Conservation (phyloP, 2,329 filamentous ascomycete genomes). For the Phoma herbarum region DNA sequence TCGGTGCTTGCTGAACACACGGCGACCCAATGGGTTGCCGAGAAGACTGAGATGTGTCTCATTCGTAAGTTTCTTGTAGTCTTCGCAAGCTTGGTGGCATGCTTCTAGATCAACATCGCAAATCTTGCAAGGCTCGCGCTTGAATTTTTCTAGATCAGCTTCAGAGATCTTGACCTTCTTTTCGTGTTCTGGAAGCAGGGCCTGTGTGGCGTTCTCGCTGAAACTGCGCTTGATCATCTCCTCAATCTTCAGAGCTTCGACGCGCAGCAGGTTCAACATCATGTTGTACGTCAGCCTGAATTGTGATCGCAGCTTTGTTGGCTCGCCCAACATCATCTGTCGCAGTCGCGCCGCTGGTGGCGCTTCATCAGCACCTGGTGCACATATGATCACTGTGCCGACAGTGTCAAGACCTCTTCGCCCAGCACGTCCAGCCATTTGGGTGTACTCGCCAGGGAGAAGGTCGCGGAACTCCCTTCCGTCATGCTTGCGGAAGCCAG, state of each 20-base stretch:
- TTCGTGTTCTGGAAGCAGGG: constrained; percentile 91
- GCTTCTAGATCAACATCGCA: constrained; percentile 82
- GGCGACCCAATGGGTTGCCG: constrained; percentile 80
- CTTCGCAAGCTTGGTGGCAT: constrained; percentile 83
- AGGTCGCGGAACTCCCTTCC: constrained; percentile 91
- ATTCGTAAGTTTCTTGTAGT: constrained; percentile 79
- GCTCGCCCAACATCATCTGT: constrained; percentile 95
- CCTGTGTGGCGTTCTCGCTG: constrained; percentile 96
- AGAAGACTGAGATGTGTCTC: constrained; percentile 81
- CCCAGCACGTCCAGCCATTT: constrained; percentile 96
- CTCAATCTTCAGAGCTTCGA: constrained; percentile 97
- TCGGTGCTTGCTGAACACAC: constrained; percentile 78
- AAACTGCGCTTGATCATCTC: constrained; percentile 99
- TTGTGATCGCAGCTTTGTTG: constrained; percentile 93
- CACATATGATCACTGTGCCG: constrained; percentile 93
- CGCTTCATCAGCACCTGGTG: constrained; percentile 81
- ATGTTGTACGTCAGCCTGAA: constrained; percentile 99
- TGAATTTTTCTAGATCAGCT: constrained; percentile 88
- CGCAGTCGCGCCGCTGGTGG: constrained; percentile 83
- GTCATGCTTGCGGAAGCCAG: constrained; percentile 95
- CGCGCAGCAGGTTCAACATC: constrained; percentile 94
- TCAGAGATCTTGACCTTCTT: constrained; percentile 93
- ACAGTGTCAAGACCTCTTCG: constrained; percentile 91
- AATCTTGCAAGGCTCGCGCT: constrained; percentile 80
- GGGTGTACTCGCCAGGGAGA: constrained; percentile 94